Conservation (phyloP, 1,284 basidiomycete species). For the Marasmius oreades region DNA sequence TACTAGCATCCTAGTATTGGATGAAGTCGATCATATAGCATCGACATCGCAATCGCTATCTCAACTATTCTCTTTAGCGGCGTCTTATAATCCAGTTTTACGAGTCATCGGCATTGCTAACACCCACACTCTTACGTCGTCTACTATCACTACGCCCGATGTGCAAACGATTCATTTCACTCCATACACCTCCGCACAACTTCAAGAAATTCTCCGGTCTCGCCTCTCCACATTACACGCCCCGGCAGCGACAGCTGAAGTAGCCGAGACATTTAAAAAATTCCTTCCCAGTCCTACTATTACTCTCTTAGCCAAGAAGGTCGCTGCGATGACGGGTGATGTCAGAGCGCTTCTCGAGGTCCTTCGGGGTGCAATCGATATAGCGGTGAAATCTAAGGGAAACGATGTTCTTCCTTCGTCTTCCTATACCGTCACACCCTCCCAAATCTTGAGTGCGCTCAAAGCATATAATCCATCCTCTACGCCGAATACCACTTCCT, state of each 20-base stretch:
- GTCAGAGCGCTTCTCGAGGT: constrained; percentile 75
- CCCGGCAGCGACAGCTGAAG: constrained; percentile 22
- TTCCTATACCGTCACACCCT: constrained; percentile 50
- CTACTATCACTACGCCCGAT: constrained; percentile 37
- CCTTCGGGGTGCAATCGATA: constrained; percentile 70
- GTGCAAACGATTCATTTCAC: constrained; percentile 71
- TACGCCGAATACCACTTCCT: constrained; percentile 23
- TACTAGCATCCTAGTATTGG: constrained; percentile 65
- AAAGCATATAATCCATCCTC: constrained; percentile 63
- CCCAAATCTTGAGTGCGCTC: constrained; percentile 63
- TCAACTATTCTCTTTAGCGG: constrained; percentile 61
- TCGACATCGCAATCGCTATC: constrained; percentile 52
- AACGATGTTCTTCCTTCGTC: constrained; percentile 38
- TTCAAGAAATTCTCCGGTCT: constrained; percentile 60
- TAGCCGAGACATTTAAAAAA: constrained; percentile 37
- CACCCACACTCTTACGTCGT: constrained; percentile 72
- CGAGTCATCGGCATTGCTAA: constrained; percentile 79
- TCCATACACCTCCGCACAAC: constrained; percentile 66
- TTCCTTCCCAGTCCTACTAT: constrained; percentile 62
- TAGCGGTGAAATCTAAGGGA: constrained; percentile 38
- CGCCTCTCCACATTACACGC: constrained; percentile 46
- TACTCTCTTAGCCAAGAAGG: constrained; percentile 69
- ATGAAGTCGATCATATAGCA: constrained; percentile 76
- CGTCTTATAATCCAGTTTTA: constrained; percentile 42
- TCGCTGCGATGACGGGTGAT: constrained; percentile 75